Evolutionary conservation across 2,329 filamentous ascomycete genomes (phyloP).

Genomic region (Annulohypoxylon truncatum): DNA sequence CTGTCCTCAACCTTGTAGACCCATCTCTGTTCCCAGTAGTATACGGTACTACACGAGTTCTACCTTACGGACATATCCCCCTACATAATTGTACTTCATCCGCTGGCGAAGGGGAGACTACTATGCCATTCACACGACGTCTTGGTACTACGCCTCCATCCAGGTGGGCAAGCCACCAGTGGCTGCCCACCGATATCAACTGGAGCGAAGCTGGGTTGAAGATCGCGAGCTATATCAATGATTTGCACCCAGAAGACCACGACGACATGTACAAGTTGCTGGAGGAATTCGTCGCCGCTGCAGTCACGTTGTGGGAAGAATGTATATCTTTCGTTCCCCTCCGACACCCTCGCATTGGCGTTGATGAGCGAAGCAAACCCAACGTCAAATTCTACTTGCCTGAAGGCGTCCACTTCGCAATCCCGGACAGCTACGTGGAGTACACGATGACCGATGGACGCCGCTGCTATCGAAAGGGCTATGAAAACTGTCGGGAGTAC

Average conservation of each 20-base stretch:
- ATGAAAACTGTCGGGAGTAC: slow-evolving; percentile 13
- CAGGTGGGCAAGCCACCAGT: slow-evolving; percentile 53
- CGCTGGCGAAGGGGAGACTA: slow-evolving; percentile 47
- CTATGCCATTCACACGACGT: slow-evolving; percentile 14
- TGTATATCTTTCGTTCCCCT: slow-evolving; percentile 17
- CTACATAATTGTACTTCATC: slow-evolving; percentile 48
- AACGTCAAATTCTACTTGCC: slow-evolving; percentile 25
- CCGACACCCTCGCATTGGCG: slow-evolving; percentile 34
- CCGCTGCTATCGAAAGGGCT: slow-evolving; percentile 15
- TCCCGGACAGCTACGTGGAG: slow-evolving; percentile 20
- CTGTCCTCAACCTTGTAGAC: background rate
- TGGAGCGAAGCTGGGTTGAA: slow-evolving; percentile 51
- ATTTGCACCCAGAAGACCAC: slow-evolving; percentile 59
- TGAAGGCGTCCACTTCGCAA: slow-evolving; percentile 39
- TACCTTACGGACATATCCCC: slow-evolving; percentile 52
- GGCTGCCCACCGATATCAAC: slow-evolving; percentile 63
- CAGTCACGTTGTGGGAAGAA: slow-evolving; percentile 60
- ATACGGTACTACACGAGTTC: slow-evolving; percentile 60
- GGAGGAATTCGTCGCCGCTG: slow-evolving; percentile 55
- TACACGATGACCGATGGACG: slow-evolving; percentile 26
- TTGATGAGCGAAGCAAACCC: background rate
- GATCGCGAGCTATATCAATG: slow-evolving; percentile 66
- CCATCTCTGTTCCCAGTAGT: slow-evolving; percentile 67
- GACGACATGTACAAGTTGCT: slow-evolving; percentile 55
- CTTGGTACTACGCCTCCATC: too few relatives aligned